These are phyloP conservation scores for Breviolum minutum DNA, from an alignment of 73 alveolate species.

Conservation along the genomic window DNA sequence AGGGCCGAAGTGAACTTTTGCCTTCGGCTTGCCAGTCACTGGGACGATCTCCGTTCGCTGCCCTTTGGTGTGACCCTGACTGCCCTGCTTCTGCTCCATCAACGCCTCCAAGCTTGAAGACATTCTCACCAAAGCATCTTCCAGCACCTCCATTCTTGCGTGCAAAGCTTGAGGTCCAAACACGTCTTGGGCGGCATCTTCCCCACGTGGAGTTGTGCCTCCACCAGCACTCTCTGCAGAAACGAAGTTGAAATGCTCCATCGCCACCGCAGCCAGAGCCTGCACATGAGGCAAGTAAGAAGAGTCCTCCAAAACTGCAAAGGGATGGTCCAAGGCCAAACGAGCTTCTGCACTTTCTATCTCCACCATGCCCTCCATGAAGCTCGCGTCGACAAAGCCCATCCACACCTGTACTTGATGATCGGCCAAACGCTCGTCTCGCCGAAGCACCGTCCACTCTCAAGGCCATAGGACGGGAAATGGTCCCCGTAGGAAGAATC, in stretches of 20 bases:
- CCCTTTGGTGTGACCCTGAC: too few relatives aligned
- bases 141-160: too few relatives aligned
- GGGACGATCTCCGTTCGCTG: too few relatives aligned
- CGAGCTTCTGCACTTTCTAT: not conserved
- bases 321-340: not conserved
- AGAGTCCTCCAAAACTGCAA: not conserved
- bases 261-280: not conserved
- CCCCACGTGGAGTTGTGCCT: too few relatives aligned
- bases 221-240: not conserved
- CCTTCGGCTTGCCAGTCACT: too few relatives aligned
- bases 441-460: not conserved
- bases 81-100: too few relatives aligned
- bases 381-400: not conserved
- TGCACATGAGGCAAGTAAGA: not conserved
- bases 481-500: not conserved
- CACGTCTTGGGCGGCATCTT: too few relatives aligned
- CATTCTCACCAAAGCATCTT: not conserved
- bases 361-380: not conserved
- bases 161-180: not conserved
- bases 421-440: not conserved
- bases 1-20: too few relatives aligned
- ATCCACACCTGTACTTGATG: not conserved
- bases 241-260: not conserved
- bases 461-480: not conserved
- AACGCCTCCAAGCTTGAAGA: not conserved